A percentile compares a stretch with the other conserved stretches of the same genome.
phyloP scores from a whole-genome alignment of 2,329 filamentous ascomycete genomes.

The Juglanconis oblonga region DNA sequence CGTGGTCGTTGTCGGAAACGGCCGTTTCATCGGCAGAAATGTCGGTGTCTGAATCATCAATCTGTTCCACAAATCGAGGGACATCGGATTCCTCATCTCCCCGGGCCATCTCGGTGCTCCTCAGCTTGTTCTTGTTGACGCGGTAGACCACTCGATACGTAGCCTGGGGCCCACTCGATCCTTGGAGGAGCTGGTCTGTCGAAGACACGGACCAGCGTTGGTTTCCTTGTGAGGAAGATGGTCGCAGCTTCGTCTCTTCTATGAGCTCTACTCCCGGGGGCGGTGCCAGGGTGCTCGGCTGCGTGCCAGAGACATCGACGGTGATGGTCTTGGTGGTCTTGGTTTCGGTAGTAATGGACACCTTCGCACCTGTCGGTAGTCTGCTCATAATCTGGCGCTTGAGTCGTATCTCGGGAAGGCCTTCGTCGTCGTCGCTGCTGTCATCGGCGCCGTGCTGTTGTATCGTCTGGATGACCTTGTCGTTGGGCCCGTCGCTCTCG shows the following conservation, averaged over 20 bases:
- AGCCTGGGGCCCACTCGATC: conserved; percentile 20
- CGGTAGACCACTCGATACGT: conserved; percentile 59
- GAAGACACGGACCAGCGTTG: conserved; percentile 12
- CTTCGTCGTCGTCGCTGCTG: conserved; percentile 37
- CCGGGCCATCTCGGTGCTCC: conserved; percentile 33
- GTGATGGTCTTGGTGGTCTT: conserved; percentile 62
- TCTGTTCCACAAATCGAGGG: conserved; percentile 20
- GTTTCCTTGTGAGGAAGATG: conserved; percentile 28
- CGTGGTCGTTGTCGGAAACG: conserved; percentile 22
- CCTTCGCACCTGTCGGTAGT: conserved; percentile 52
- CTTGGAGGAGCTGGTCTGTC: conserved; percentile 17
- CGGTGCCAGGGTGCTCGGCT: conserved; percentile 48
- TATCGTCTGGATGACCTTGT: conserved; percentile 33
- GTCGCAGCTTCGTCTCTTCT: conserved; percentile 41
- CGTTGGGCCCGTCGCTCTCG: conserved; percentile 23
- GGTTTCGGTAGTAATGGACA: conserved; percentile 58
- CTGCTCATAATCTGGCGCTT: conserved; percentile 54
- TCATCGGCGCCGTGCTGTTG: conserved; percentile 30
- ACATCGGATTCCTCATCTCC: conserved; percentile 21
- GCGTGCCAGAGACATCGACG: conserved; percentile 56
- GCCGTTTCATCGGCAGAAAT: conserved; percentile 27
- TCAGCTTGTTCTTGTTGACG: conserved; percentile 51
- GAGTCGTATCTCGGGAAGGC: conserved; percentile 43
- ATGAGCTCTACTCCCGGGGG: conserved; percentile 59
- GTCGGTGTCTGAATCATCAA: conserved; percentile 27